Conservation (phyloP, 805 yeast genomes). For the Kodamaea fukazawae region DNA sequence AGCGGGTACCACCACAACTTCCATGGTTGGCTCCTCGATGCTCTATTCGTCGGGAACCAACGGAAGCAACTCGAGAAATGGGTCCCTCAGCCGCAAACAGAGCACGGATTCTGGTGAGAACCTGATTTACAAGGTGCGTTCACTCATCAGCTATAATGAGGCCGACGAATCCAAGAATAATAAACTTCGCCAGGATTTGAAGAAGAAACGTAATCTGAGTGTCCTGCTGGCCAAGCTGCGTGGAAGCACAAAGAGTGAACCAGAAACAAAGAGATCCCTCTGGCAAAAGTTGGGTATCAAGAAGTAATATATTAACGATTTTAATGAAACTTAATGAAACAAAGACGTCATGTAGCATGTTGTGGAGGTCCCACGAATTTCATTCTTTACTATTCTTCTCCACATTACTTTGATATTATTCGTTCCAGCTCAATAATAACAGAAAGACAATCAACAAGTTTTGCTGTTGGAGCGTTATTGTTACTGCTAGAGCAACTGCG, state of each 20-base stretch:
- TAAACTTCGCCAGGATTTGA: conserved; percentile 10
- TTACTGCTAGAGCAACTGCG: no score
- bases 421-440: no score
- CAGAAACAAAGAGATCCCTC: conserved; percentile 10
- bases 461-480: no score
- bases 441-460: no score
- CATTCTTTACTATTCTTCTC: no score
- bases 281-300: conserved; percentile 17
- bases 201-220: conserved; percentile 10
- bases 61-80: conserved; percentile 7
- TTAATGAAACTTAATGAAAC: neutral
- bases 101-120: conserved; percentile 14
- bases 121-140: conserved; percentile 40
- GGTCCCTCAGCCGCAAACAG: conserved; percentile 9
- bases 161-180: conserved; percentile 24
- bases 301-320: conserved; percentile 7
- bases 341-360: no score
- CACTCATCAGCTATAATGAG: conserved; percentile 35
- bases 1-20: conserved; percentile 8
- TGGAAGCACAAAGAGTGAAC: conserved; percentile 4
- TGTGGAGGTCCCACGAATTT: no score
- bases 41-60: conserved; percentile 2
- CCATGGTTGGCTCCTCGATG: conserved; percentile 4
- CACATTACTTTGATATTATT: no score
- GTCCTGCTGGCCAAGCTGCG: conserved; percentile 8